phyloP scores from a whole-genome alignment of 495 filamentous ascomycete genomes.

The Neohortaea acidophila region DNA sequence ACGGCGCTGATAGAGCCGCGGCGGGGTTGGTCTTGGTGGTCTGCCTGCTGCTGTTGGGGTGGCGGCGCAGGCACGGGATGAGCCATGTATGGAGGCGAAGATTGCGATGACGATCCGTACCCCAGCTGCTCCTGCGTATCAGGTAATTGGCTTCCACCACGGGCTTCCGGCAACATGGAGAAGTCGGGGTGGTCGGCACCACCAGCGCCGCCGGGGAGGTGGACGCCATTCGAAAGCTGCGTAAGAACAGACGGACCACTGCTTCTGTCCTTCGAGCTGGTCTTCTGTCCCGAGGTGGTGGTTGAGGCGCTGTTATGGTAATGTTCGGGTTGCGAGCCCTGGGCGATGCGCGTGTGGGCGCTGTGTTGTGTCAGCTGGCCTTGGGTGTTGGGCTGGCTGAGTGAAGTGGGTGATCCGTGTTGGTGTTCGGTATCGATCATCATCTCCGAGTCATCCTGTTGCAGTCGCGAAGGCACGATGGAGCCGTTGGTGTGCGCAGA shows the following conservation, averaged over 20 bases:
- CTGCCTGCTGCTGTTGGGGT: constrained; percentile 36
- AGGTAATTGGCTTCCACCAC: constrained; percentile 34
- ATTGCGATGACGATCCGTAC: constrained; percentile 5
- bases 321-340: constrained; percentile 58
- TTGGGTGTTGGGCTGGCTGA: constrained; percentile 28
- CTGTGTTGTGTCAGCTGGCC: constrained; percentile 52
- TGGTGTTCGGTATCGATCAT: constrained; percentile 30
- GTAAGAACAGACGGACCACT: constrained; percentile 41
- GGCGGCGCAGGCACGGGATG: constrained; percentile 9
- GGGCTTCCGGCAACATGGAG: constrained; percentile 17
- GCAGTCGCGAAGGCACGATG: constrained; percentile 38
- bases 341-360: constrained; percentile 56
- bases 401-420: constrained; percentile 14
- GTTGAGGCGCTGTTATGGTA: constrained; percentile 78
- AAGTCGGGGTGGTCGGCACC: constrained; percentile 26
- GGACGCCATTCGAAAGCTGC: constrained; percentile 44
- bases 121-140: constrained; percentile 44
- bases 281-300: constrained; percentile 46
- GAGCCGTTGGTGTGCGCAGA: constrained; percentile 53
- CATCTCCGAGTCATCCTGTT: constrained; percentile 46
- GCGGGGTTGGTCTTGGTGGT: constrained; percentile 14
- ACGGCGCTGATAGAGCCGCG: not conserved
- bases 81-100: too few species aligned
- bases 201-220: too few species aligned
- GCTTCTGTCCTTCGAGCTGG: constrained; percentile 26